Evolutionary conservation across 2,329 filamentous ascomycete species (phyloP).

Genomic region (Nemania sp.): DNA sequence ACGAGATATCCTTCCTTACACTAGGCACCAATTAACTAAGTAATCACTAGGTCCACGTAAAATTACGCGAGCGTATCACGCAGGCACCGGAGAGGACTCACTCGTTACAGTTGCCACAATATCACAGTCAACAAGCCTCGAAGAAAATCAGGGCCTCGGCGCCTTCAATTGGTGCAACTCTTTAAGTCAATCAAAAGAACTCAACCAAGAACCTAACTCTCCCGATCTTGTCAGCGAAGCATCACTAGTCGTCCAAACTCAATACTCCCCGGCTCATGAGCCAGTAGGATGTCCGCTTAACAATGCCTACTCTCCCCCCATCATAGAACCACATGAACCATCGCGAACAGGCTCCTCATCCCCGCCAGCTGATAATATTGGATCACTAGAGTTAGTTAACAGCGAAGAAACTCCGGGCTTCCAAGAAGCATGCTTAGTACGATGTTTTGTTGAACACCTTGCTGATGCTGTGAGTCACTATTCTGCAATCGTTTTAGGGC

Average conservation of each 20-base stretch:
- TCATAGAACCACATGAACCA: not conserved
- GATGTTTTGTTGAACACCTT: constrained; percentile 11
- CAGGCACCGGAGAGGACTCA: not conserved
- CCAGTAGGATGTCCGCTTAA: not conserved
- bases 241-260: not conserved
- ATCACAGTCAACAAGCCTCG: not conserved
- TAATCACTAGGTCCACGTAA: not conserved
- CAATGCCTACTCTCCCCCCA: not conserved
- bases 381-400: not conserved
- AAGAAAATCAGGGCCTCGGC: not conserved
- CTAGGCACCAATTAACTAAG: no score
- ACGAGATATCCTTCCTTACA: no score
- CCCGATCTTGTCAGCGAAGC: not conserved
- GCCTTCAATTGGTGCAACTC: not conserved
- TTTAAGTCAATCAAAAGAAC: not conserved
- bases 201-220: not conserved
- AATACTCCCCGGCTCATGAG: not conserved
- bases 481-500: no score
- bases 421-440: constrained; percentile 16
- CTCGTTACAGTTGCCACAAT: not conserved
- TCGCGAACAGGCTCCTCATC: not conserved
- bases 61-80: not conserved
- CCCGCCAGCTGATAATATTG: not conserved
- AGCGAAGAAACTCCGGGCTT: not conserved
- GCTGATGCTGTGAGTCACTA: constrained; percentile 14